Conservation (phyloP, 371 early-diverging fungal genomes). For the Lichtheimia ramosa region DNA sequence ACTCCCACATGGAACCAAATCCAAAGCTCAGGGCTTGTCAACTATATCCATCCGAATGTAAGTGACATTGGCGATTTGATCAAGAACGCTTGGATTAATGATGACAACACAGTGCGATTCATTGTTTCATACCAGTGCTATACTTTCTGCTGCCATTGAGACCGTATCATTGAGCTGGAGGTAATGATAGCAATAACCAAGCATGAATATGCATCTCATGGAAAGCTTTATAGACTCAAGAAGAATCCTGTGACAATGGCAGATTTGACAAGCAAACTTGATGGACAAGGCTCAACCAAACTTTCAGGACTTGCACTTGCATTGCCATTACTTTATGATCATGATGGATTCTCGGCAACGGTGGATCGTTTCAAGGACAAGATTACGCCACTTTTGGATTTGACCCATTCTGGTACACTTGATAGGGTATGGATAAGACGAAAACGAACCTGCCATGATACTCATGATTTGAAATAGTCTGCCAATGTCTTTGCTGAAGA, state of each 20-base stretch:
- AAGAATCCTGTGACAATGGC: constrained; percentile 34
- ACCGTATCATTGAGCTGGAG: constrained; percentile 57
- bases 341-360: constrained; percentile 17
- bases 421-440: too few relatives aligned
- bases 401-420: background rate
- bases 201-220: background rate
- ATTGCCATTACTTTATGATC: constrained; percentile 48
- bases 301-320: constrained; percentile 44
- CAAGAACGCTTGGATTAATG: background rate
- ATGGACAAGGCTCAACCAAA: constrained; percentile 48
- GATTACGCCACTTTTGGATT: constrained; percentile 1
- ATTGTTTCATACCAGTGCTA: constrained; percentile 68
- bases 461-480: background rate
- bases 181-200: constrained; percentile 19
- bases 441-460: too few relatives aligned
- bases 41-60: constrained; percentile 27
- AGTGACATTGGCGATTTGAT: background rate
- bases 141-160: constrained; percentile 67
- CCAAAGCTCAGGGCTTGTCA: constrained; percentile 24
- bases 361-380: constrained; percentile 20
- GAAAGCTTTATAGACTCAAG: constrained; percentile 37
- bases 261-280: constrained; percentile 42
- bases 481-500: constrained; percentile 29
- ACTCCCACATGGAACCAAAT: constrained; percentile 29
- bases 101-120: constrained; percentile 27